Conservation (phyloP, 169 alveolate genomes). For the Gregarina niphandrodes region DNA sequence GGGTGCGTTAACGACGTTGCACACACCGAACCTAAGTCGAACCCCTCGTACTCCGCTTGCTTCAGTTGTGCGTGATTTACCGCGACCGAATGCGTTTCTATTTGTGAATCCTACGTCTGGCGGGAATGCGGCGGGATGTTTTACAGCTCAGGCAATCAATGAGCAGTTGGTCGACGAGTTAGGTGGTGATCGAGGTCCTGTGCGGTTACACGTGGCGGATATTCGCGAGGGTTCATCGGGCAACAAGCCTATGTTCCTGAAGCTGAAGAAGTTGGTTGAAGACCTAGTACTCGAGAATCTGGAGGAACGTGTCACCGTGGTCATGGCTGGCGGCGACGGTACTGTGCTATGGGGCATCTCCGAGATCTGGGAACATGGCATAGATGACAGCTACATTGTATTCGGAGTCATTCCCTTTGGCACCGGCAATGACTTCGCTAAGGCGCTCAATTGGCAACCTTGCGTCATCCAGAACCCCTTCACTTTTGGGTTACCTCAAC, state of each 20-base stretch:
- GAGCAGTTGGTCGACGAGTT: too few relatives aligned
- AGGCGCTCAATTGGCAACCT: constrained; percentile 60
- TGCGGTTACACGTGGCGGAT: constrained; percentile 14
- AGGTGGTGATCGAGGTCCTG: constrained; percentile 1
- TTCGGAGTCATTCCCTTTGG: constrained; percentile 75
- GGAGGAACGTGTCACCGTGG: constrained; percentile 19
- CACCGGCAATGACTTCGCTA: constrained; percentile 71
- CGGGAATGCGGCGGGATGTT: constrained; percentile 26
- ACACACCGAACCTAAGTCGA: too few relatives aligned
- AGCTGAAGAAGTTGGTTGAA: constrained; percentile 9
- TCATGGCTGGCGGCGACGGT: constrained; percentile 90
- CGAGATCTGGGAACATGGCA: constrained; percentile 43
- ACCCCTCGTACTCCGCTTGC: too few relatives aligned
- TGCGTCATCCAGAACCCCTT: constrained; percentile 36
- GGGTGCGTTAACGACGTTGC: too few relatives aligned
- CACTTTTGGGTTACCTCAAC: constrained; percentile 7
- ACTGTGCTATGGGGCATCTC: constrained; percentile 64
- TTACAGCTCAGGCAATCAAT: too few relatives aligned
- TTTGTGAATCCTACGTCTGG: constrained; percentile 33
- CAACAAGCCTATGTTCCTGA: constrained; percentile 21
- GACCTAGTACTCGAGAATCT: not conserved
- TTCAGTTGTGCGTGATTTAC: too few relatives aligned
- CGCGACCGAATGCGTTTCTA: too few relatives aligned
- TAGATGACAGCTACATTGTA: constrained; percentile 33
- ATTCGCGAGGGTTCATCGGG: constrained; percentile 27